A percentile compares a stretch with the other conserved stretches of the same genome.
These are phyloP conservation scores for Cephalotrichum gorgonifer DNA, from an alignment of 2,329 filamentous ascomycete species.

Conservation along the genomic window DNA sequence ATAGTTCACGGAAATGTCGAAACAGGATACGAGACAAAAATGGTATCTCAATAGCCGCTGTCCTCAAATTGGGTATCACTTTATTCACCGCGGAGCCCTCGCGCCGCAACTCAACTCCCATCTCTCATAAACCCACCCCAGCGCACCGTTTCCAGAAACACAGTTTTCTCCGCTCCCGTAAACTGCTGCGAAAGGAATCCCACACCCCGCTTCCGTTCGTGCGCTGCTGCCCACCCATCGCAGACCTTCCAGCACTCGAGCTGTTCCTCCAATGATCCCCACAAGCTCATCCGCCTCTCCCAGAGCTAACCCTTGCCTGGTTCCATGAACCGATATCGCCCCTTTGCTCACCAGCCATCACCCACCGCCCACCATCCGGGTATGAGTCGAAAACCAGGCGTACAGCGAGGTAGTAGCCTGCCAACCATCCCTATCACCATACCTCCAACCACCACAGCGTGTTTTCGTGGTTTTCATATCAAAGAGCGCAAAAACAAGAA, in stretches of 20 bases:
- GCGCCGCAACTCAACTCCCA: background rate
- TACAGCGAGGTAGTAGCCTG: background rate
- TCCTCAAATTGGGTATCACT: conserved; percentile 3
- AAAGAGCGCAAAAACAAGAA: conserved; percentile 7
- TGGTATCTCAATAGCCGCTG: background rate
- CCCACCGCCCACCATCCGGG: background rate
- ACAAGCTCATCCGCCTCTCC: too few relatives aligned
- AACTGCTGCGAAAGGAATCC: too few relatives aligned
- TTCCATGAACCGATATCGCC: too few relatives aligned
- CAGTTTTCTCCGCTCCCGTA: background rate
- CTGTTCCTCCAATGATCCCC: too few relatives aligned
- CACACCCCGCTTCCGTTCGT: too few relatives aligned
- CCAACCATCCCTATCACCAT: background rate
- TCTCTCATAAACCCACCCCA: background rate
- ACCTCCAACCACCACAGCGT: background rate
- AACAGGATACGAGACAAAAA: background rate
- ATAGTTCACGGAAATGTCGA: too few relatives aligned
- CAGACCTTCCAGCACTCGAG: too few relatives aligned
- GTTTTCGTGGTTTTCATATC: background rate
- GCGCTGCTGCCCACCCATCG: too few relatives aligned
- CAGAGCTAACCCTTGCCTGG: too few relatives aligned
- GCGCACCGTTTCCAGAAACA: background rate
- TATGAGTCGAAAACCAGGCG: background rate
- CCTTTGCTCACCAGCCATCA: too few relatives aligned
- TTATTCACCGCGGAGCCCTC: conserved; percentile 1